phyloP scores from a whole-genome alignment of 2,329 filamentous ascomycete genomes.

The Penicillium italicum region DNA sequence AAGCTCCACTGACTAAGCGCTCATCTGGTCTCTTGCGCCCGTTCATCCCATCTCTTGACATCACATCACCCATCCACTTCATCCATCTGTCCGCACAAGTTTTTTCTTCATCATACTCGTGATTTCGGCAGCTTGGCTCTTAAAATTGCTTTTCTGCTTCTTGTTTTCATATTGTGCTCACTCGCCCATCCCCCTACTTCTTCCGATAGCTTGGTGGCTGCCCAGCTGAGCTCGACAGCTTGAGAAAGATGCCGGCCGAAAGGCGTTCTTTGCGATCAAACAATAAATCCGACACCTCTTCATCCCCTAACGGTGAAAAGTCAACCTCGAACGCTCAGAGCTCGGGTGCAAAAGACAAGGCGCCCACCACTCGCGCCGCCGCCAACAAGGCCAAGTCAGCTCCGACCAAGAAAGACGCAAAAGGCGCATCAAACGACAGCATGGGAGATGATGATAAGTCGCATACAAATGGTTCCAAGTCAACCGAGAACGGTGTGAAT shows the following conservation, averaged over 20 bases:
- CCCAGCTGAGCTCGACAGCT: conserved; percentile 33
- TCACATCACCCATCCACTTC: conserved; percentile 36
- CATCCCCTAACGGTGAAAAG: conserved; percentile 48
- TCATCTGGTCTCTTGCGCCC: conserved; percentile 30
- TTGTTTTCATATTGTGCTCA: conserved; percentile 16
- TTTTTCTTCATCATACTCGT: conserved; percentile 19
- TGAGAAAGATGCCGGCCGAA: conserved; percentile 46
- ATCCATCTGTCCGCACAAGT: conserved; percentile 16
- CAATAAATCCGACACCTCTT: conserved; percentile 47
- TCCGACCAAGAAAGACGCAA: conserved; percentile 37
- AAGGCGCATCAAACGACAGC: conserved; percentile 35
- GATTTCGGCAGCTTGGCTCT: conserved; percentile 11
- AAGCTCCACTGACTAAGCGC: conserved; percentile 38
- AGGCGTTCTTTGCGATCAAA: conserved; percentile 47
- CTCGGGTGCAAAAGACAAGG: conserved; percentile 46
- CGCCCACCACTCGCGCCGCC: conserved; percentile 40
- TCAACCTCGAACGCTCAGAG: conserved; percentile 43
- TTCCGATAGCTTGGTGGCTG: conserved; percentile 30
- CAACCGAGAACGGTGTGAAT: conserved; percentile 64
- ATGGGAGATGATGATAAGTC: conserved; percentile 76
- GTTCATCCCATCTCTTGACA: conserved; percentile 38
- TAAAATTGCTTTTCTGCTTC: conserved; percentile 13
- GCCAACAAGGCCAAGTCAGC: conserved; percentile 41
- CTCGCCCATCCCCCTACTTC: conserved; percentile 25
- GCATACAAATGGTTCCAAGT: conserved; percentile 63